Evolutionary conservation across 257 asterid species (phyloP).

Genomic region (Nicotiana undulata): DNA sequence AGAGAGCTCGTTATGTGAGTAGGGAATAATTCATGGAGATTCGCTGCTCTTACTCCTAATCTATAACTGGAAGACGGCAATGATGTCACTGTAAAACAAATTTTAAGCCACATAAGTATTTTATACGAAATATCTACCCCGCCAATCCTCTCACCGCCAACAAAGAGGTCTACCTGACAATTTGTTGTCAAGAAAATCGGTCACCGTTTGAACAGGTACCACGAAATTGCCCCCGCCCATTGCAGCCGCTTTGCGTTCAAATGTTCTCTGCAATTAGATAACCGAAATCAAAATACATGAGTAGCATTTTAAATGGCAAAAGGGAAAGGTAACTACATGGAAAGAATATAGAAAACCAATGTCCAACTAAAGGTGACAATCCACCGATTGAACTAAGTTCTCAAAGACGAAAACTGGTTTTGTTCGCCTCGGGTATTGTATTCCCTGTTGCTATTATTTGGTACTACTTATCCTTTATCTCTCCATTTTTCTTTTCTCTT

Average conservation of each 20-base stretch:
- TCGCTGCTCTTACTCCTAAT: constrained; percentile 75
- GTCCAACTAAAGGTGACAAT: background rate
- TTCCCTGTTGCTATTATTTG: too few species aligned
- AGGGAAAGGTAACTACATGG: background rate
- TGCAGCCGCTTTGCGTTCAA: constrained; percentile 69
- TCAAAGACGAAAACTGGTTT: background rate
- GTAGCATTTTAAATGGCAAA: background rate
- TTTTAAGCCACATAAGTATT: constrained; percentile 10
- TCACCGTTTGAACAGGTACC: constrained; percentile 75
- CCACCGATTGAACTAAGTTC: background rate
- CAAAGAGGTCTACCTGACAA: constrained; percentile 40
- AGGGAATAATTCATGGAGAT: constrained; percentile 76
- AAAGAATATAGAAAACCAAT: background rate
- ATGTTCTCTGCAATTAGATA: constrained; percentile 37
- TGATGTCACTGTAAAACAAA: constrained; percentile 43
- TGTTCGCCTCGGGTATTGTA: too few species aligned
- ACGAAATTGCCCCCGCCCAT: constrained; percentile 97
- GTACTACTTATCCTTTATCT: too few species aligned
- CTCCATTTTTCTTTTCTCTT: too few species aligned
- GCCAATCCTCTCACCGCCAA: background rate
- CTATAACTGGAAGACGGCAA: constrained; percentile 90
- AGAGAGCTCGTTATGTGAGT: constrained; percentile 57
- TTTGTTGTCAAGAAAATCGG: constrained; percentile 63
- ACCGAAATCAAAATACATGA: background rate
- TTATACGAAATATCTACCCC: background rate